Evolutionary conservation across 1,139 yeast species (phyloP).

Genomic region (Candida freyschussii): DNA sequence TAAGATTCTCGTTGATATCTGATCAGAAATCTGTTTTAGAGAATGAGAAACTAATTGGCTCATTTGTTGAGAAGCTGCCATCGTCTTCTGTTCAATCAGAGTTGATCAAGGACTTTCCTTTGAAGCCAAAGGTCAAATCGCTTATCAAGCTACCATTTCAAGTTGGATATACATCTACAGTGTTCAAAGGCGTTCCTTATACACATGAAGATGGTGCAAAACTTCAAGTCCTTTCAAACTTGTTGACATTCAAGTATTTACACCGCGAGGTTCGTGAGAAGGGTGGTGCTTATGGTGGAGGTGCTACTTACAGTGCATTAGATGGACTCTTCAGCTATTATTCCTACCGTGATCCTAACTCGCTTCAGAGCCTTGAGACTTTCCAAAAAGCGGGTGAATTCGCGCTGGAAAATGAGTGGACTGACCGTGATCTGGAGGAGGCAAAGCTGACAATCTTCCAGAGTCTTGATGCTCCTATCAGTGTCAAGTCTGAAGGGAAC

Average conservation of each 20-base stretch:
- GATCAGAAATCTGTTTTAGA: constrained; percentile 38
- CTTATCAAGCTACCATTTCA: constrained; percentile 79
- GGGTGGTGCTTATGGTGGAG: constrained; percentile 98
- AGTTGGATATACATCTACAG: constrained; percentile 76
- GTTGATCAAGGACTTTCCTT: constrained; percentile 9
- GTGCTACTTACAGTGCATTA: constrained; percentile 75
- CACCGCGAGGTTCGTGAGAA: constrained; percentile 91
- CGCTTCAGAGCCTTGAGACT: constrained; percentile 59
- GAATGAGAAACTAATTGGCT: constrained; percentile 37
- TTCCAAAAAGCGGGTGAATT: constrained; percentile 54
- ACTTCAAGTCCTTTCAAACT: constrained; percentile 74
- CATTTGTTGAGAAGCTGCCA: constrained; percentile 26
- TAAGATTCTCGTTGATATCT: constrained; percentile 59
- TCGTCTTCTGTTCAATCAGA: constrained; percentile 1
- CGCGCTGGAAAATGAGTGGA: constrained; percentile 49
- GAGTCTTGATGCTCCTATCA: constrained; percentile 83
- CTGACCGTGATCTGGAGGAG: constrained; percentile 67
- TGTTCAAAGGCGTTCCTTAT: constrained; percentile 65
- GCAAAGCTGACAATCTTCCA: constrained; percentile 91
- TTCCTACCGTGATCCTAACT: constrained; percentile 92
- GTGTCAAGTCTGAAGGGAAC: constrained; percentile 75
- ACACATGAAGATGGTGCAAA: constrained; percentile 75
- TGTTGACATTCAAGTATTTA: constrained; percentile 75
- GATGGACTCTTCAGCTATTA: constrained; percentile 79
- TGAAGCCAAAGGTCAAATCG: constrained; percentile 31